These are phyloP conservation scores for Polygonum maritimum DNA, from an alignment of 148 eudicot genomes.

Conservation along the genomic window DNA sequence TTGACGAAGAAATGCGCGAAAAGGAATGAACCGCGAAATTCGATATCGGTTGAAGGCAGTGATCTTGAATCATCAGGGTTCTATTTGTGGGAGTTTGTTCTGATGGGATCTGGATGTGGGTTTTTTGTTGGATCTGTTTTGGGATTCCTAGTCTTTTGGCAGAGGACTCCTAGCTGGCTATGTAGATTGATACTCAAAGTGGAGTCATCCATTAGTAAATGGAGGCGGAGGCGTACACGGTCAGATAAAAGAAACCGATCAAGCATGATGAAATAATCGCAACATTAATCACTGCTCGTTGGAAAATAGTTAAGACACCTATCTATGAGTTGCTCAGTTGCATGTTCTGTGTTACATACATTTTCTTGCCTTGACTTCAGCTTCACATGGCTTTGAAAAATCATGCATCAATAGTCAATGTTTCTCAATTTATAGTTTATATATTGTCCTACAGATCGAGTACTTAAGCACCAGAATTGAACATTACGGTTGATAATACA, in stretches of 20 bases:
- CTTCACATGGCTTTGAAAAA: too few relatives aligned
- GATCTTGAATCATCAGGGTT: neutral
- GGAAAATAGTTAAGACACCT: neutral
- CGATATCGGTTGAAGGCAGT: neutral
- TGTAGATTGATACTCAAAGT: neutral
- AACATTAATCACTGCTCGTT: neutral
- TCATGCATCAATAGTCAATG: too few relatives aligned
- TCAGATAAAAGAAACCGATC: neutral
- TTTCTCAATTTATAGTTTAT: too few relatives aligned
- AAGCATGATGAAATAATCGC: neutral
- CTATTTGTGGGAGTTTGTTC: neutral
- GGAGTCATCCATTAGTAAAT: neutral
- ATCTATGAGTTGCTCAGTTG: too few relatives aligned
- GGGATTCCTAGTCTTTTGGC: neutral
- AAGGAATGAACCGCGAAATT: neutral
- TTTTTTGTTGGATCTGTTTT: neutral
- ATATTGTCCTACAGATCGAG: too few relatives aligned
- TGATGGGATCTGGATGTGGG: conserved; percentile 6
- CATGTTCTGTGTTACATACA: too few relatives aligned
- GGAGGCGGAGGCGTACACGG: neutral
- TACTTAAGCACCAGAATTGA: too few relatives aligned
- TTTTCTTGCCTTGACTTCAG: too few relatives aligned
- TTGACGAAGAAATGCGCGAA: conserved; percentile 14
- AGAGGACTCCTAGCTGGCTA: neutral
- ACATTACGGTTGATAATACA: too few relatives aligned